Evolutionary conservation across 2,329 filamentous ascomycete species (phyloP), one percentile per base, ranked within the genome.

Genomic region (Phaeosphaeria sp.): DNA sequence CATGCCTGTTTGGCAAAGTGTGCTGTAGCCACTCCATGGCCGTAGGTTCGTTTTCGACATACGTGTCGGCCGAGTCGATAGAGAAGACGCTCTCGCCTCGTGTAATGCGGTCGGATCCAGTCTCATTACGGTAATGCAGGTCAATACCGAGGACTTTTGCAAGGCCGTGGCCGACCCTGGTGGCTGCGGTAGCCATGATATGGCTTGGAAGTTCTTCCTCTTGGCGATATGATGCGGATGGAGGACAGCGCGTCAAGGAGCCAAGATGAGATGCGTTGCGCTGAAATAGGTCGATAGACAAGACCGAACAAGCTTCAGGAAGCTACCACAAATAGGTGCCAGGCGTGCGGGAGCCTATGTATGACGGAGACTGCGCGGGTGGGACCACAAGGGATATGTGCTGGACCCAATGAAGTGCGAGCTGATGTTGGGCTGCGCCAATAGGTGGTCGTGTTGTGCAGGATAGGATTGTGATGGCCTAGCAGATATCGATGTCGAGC

Each of bases 131-230:
- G 60, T 89, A 86, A 59, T 91, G 82, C 30, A 96, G 81, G 76
- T 95, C 91, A 83, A 97, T 96, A 57, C 91, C 90, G 36, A 97
- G 83, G 59, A 83, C 83, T 77, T 92, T 95, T 73, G 93, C 93
- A 75, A 96, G 77, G 67, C 83, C 81, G 71, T 89, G 89, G 54
- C 92, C 90, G 64, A 90, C 66, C 75, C 89, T 89, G 66, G 84
- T 85, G 50, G 62, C 62, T 54, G 66, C 69, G 20, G 69, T 67
- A 60, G 71, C 67, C 72, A 75, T 75, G 27, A 46, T 57, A 48
- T 27, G 1, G 46, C 11, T 22, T 41, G 20, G n/a, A 25, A 21
- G 21, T 27, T 20, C 20, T 44, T 50, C 44, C 39, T 50, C 18
- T 41, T 50, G 25, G 41, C 25, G 23, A n/a, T 33, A 13, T 9